These are phyloP conservation scores for Smithsoniella earleae DNA, from an alignment of 163 green algal genomes.

Conservation along the genomic window DNA sequence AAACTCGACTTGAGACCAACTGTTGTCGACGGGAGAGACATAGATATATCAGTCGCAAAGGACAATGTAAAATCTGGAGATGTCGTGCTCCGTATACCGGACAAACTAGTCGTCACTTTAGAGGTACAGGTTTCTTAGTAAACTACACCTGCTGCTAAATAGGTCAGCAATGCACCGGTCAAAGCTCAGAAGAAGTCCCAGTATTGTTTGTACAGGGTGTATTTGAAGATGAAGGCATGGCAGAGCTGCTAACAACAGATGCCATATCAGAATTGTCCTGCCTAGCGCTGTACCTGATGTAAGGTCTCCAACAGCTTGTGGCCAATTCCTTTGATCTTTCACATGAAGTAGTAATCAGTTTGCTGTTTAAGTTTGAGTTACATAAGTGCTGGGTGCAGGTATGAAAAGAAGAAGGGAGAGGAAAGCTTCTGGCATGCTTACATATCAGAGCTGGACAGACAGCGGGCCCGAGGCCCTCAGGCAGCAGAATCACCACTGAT, in stretches of 20 bases:
- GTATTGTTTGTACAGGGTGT: constrained; percentile 72
- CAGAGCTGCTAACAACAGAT: constrained; percentile 82
- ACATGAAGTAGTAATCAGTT: neutral
- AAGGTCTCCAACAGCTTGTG: constrained; percentile 15
- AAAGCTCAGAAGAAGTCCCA: neutral
- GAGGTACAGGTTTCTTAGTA: too few species aligned
- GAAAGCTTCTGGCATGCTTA: constrained; percentile 68
- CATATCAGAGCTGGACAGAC: constrained; percentile 53
- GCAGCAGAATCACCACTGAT: constrained; percentile 77
- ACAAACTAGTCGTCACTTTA: constrained; percentile 74
- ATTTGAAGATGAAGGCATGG: constrained; percentile 61
- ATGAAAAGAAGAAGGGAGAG: constrained; percentile 79
- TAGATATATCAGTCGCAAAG: neutral
- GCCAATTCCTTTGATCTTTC: neutral
- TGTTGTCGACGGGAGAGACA: neutral
- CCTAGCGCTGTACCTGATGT: constrained; percentile 85
- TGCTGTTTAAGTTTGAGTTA: neutral
- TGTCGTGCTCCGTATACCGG: constrained; percentile 34
- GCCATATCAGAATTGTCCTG: constrained; percentile 84
- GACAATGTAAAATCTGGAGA: neutral
- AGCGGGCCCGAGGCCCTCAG: constrained; percentile 35
- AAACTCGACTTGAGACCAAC: neutral
- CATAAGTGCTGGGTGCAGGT: constrained; percentile 28
- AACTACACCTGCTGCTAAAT: neutral
- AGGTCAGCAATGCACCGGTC: neutral